Evolutionary conservation across 805 yeast species (phyloP), one percentile per base, ranked within the genome.

Genomic region (Saturnispora quitensis): DNA sequence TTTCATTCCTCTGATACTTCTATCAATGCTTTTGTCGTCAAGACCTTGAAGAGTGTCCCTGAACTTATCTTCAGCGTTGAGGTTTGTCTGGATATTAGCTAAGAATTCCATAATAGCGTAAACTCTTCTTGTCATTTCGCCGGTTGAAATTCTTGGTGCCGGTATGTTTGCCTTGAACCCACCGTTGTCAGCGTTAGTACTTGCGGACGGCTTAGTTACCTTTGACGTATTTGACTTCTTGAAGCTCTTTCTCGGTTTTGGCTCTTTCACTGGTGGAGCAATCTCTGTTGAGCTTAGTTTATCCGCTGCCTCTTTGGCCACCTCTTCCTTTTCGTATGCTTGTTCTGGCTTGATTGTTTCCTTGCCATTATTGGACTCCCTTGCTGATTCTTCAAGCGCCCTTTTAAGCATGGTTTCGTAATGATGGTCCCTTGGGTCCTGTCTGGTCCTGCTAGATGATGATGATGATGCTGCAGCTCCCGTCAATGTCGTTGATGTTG

Each of bases 71-170:
- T 89, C 96, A 49, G 78, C 78, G 45, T 84, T 82, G 55, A 91
- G 69, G 62, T 91, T 98, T 55, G 83, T 68, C 65, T 89, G 96
- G 1, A 95, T 86, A 50, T 96, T 75, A 12, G 90, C 88, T 25
- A 91, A 77, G 75, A 90, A 93, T 68, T 93, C 98, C 59, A 91
- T 70, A 20, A 91, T 91, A 1, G 97, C 95, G 2, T 88, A 84
- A 2, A 89, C 86, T 53, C 99, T 76, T 61, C 88, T 81, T 52
- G 89, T 78, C 87, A 91, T 84, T 65, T 91, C 99, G 58, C 78
- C 77, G 54, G 90, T 67, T 3, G 89, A 78, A 3, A 86, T 78
- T 50, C 88, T 77, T 20, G 82, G 81, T 53, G 84, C 84, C 6
- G 96, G 97, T 43, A 81, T 72, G 51, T 96, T 78, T 13, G 98